Evolutionary conservation across 164 flowering plant species (phyloP).

Genomic region (Buxus sempervirens): DNA sequence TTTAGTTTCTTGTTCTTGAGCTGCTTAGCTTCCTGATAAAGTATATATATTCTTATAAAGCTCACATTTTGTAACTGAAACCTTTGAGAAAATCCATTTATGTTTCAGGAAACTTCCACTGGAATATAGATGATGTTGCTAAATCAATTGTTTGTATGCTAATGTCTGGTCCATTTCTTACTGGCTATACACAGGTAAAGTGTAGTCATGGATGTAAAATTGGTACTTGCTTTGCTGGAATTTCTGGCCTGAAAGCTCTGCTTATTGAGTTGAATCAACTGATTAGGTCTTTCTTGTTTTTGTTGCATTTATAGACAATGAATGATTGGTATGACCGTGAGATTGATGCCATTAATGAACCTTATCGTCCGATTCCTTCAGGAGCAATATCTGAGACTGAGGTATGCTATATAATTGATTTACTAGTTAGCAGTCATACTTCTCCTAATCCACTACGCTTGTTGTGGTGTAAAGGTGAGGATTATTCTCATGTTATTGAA

Average conservation of each 20-base stretch:
- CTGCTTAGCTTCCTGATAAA: background rate
- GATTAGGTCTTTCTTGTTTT: slow-evolving; percentile 1
- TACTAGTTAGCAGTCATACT: background rate
- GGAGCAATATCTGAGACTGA: slow-evolving; percentile 88
- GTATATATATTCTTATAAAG: background rate
- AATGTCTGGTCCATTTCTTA: slow-evolving; percentile 92
- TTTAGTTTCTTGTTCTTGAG: background rate
- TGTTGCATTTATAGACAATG: slow-evolving; percentile 51
- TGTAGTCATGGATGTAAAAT: slow-evolving; percentile 1
- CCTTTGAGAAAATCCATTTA: background rate
- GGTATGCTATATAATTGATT: slow-evolving; percentile 34
- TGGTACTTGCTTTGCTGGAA: slow-evolving; percentile 5
- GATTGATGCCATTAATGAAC: slow-evolving; percentile 94
- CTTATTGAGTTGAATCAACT: background rate
- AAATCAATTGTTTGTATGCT: slow-evolving; percentile 86
- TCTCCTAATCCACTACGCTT: background rate
- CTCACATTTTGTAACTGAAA: background rate
- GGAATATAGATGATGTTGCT: slow-evolving; percentile 88
- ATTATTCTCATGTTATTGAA: background rate
- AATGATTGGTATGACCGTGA: slow-evolving; percentile 98
- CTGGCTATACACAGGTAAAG: slow-evolving; percentile 90
- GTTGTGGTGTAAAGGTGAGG: background rate
- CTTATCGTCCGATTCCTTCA: slow-evolving; percentile 81
- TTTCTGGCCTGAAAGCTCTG: background rate
- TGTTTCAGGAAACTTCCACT: slow-evolving; percentile 81